These are phyloP conservation scores for Ilyonectria destructans DNA, from an alignment of 2,329 filamentous ascomycete genomes.

Conservation along the genomic window DNA sequence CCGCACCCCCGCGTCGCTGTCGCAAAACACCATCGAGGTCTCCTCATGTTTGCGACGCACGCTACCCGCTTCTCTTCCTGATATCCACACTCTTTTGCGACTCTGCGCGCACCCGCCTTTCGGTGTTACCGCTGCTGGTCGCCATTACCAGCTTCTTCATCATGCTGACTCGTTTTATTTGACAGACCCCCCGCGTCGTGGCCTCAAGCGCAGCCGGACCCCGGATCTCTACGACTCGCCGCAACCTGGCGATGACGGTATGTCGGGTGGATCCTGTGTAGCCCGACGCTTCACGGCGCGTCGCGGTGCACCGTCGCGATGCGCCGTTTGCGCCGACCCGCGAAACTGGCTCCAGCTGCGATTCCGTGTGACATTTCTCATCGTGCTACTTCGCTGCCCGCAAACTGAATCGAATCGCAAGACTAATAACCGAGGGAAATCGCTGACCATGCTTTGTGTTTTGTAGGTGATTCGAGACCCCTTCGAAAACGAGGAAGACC, in stretches of 20 bases:
- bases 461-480: conserved; percentile 65
- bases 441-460: conserved; percentile 51
- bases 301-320: conserved; percentile 46
- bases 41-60: conserved; percentile 34
- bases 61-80: conserved; percentile 20
- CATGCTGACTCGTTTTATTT: conserved; percentile 47
- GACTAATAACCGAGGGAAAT: conserved; percentile 7
- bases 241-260: conserved; percentile 80
- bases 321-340: conserved; percentile 38
- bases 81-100: conserved; percentile 14
- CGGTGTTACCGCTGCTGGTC: conserved; percentile 19
- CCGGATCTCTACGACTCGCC: conserved; percentile 74
- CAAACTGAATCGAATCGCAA: conserved; percentile 17
- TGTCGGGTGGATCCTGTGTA: conserved; percentile 62
- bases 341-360: conserved; percentile 36
- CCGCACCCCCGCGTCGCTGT: conserved; percentile 20
- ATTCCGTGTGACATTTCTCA: conserved; percentile 51
- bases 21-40: conserved; percentile 19
- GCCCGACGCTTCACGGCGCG: conserved; percentile 55
- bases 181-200: conserved; percentile 73
- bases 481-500: conserved; percentile 72
- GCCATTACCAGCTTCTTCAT: conserved; percentile 20
- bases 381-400: conserved; percentile 52
- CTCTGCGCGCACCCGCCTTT: conserved; percentile 26
- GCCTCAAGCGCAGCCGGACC: conserved; percentile 86